These are phyloP conservation scores for Chlamydomonas schloesseri DNA, from an alignment of 139 green algal genomes.

Conservation along the genomic window DNA sequence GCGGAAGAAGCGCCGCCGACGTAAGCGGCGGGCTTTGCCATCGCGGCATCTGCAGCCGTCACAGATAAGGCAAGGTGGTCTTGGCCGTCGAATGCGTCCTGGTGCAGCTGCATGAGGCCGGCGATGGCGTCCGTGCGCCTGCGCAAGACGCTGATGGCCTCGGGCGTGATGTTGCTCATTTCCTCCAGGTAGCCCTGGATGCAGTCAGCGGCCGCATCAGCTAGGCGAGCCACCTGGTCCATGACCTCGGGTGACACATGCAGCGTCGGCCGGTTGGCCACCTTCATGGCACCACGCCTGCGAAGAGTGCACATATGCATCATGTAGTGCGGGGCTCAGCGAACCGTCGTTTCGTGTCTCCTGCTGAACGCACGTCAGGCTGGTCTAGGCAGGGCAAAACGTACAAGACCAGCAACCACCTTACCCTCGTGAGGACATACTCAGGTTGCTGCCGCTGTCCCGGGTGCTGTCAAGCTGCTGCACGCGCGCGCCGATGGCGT, in stretches of 20 bases:
- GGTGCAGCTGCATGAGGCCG: background rate
- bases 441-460: background rate
- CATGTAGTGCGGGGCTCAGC: no score
- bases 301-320: no score
- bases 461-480: constrained; percentile 1
- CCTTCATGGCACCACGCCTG: no score
- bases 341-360: no score
- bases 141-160: background rate
- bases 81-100: background rate
- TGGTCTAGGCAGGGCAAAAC: no score
- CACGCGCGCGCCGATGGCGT: background rate
- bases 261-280: no score
- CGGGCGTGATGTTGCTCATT: background rate
- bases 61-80: background rate
- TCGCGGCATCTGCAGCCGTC: no score
- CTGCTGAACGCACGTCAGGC: no score
- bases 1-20: no score
- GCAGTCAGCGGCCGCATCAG: background rate
- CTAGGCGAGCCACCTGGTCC: background rate
- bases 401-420: no score
- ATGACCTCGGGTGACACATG: background rate
- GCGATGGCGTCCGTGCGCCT: background rate
- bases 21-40: no score
- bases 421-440: background rate
- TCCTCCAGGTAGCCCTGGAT: constrained; percentile 11